Base-by-base conservation (phyloP, 1,284 basidiomycete species). In the Ceratobasidium sp. region DNA sequence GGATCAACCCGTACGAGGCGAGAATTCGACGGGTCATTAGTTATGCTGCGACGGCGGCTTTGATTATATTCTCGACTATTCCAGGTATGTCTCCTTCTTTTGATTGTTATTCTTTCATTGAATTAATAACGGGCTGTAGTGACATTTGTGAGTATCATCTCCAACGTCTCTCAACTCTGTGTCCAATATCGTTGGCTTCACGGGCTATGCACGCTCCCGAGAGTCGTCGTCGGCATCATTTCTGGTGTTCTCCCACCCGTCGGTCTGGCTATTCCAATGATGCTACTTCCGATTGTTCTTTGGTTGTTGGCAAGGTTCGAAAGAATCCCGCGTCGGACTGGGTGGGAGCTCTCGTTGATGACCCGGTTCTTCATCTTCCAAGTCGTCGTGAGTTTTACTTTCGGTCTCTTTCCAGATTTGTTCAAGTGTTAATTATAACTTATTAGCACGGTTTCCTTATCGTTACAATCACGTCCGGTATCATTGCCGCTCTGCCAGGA, bases 1-100 rank as follows among this genome's bases (percentile, higher is more conserved):
- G 91, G 73, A 86, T 99, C 86, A 96, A 97, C 83, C 94, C 96
- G 0, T 98, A 97, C 83, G 95, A 98, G 85, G 90, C 90, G 80
- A 88, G 91, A 83, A 83, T 96, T 54, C 85, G 89, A 12, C 83
- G 82, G 26, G 84, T 84, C 15, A 81, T 86, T 42, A 86, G 85
- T n/a, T 89, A 87, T 82, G 87, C 85, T 0, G 82, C 85, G 33
- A 90, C 89, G 1, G 81, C 77, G 13, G 93, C 85, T 0, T 83
- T 95, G 48, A 91, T 94, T 82, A 86, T 94, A 70, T 84, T 92
- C 54, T 94, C 93, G 92, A 87, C 92, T 1, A 86, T 94, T 82
- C 93, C 93, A 78, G 90, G 89, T 90, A 76, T 26, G 87, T 84
- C 40, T 57, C 12, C 9, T 26, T 20, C 26, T 38, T 15, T n/a